Evolutionary conservation across 371 early-diverging fungal species (phyloP), one percentile per base, ranked within the genome.

Genomic region (Chytridium lagenaria): DNA sequence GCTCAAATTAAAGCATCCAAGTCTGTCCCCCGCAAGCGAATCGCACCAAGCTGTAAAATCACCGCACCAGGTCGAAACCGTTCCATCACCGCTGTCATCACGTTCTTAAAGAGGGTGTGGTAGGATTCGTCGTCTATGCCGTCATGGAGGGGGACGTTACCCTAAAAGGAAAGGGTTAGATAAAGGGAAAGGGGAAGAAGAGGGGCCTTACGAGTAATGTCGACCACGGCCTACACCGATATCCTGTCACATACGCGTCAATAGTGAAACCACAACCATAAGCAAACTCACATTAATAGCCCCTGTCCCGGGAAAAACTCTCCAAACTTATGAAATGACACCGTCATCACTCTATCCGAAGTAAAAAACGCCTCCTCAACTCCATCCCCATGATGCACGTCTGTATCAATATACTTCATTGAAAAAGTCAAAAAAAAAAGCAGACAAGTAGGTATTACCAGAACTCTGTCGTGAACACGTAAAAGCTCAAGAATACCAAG

Each of bases 361-460:
- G 94, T 94, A 80, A 97, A 99, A 83, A 99, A 99, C 2, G 99
- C 99, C 82, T 99, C 99, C 79, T 97, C 94, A 39, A 99, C 99
- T 38, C 99, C 99, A 80, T 99, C 99, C 3, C 99, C 99, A 79
- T 99, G 99, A 83, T 99, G 99, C 28, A 99, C 93, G 78, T 99
- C 99, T 74, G 98, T 98, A 82, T 99, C 99, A 77, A 99, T 93
- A 83, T 99, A 99, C 67, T 66, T 36, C 31, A 5, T 63, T 28
- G 31, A 34, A 44, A 31, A 23, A 55, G 28, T 50, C 31, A 68
- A 33, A n/a, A 15, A 68, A 31, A 7, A 26, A 23, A 59, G 65
- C 1, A 26, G 33, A n/a, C 40, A 36, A 16, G 49, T 37, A 26
- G 39, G 12, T 33, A 59, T 38, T 28, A 73, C 73, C 64, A 75